phyloP scores from a whole-genome alignment of 2,329 filamentous ascomycete species.

The Sordariomycetes sp. region DNA sequence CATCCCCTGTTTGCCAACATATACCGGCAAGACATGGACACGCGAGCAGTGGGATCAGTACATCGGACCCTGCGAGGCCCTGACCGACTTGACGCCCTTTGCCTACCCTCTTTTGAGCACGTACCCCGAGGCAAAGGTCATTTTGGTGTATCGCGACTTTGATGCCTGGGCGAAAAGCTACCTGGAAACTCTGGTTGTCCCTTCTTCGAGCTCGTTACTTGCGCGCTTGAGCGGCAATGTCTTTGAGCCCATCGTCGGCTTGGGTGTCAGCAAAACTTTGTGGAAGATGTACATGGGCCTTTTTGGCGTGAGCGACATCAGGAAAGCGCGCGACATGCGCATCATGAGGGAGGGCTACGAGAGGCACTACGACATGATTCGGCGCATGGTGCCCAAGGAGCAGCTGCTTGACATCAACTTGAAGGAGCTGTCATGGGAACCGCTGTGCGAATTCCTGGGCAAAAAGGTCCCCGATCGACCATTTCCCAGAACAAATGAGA shows the following conservation, averaged over 20 bases:
- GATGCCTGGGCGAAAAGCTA: slow-evolving; percentile 10
- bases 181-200: slow-evolving; percentile 10
- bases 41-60: slow-evolving; percentile 2
- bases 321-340: not conserved
- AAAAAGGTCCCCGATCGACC: slow-evolving; percentile 16
- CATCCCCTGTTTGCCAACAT: slow-evolving; percentile 6
- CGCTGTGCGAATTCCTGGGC: slow-evolving; percentile 23
- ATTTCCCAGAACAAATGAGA: slow-evolving; percentile 9
- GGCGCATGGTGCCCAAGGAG: slow-evolving; percentile 16
- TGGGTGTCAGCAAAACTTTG: slow-evolving; percentile 9
- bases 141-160: slow-evolving; percentile 11
- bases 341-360: slow-evolving; percentile 2
- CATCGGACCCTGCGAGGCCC: slow-evolving; percentile 7
- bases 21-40: slow-evolving; percentile 3
- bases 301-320: slow-evolving; percentile 2
- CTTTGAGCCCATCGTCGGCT: slow-evolving; percentile 2
- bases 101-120: slow-evolving; percentile 6
- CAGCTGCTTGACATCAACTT: slow-evolving; percentile 17
- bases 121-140: slow-evolving; percentile 12
- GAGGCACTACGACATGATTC: slow-evolving; percentile 17
- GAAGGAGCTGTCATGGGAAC: slow-evolving; percentile 21
- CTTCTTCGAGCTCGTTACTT: slow-evolving; percentile 7
- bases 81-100: slow-evolving; percentile 10
- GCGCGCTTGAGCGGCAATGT: slow-evolving; percentile 4
- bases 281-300: slow-evolving; percentile 8